Evolutionary conservation across 371 early-diverging fungal genomes (phyloP), one percentile per base, ranked within the genome.

Genomic region (Chytridiales sp.): DNA sequence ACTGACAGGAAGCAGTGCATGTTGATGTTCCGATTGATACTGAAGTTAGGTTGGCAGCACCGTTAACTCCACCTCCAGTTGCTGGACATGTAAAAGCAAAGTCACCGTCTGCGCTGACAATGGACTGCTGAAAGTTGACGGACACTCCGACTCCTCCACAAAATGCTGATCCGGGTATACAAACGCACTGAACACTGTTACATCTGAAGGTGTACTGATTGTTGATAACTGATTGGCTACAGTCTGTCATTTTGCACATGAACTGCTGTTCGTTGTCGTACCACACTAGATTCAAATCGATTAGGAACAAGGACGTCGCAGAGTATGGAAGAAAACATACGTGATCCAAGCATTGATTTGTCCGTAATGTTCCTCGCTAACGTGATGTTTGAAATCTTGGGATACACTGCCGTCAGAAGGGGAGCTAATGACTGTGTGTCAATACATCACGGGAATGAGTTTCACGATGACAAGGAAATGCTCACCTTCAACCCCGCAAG

Each of bases 121-220:
- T 43, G 3, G 51, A 29, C 13, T 46, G 54, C 27, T 49, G 58
- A n/a, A 73, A 41, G 46, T 68, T 56, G 39, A 55, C 46, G 59
- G 64, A 61, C 64, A 72, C 75, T 9, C 80, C 80, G 64, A 81
- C 79, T 54, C 76, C 78, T 9, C 86, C 84, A 64, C 86, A 86
- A 71, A 86, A 81, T 26, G 75, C 70, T 0, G 82, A 75, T 41
- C 66, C 72, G n/a, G 75, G 74, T 66, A 74, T 69, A 59, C 86
- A 86, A 6, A 74, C 66, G 64, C 86, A 86, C 4, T 50, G 59
- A 27, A 80, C 68, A 13, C 70, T 67, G 15, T 51, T 50, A 60
- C 86, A 86, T 24, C 43, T 35, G 44, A 54, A 67, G 15, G 30
- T n/a, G 30, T 49, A 56, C 5, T 44, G 3, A 21, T 57, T 58